Percentiles rank a stretch among this genome's conserved stretches.
Evolutionary conservation across 306 rosid species (phyloP).

Genomic region (Dryas drummondii): DNA sequence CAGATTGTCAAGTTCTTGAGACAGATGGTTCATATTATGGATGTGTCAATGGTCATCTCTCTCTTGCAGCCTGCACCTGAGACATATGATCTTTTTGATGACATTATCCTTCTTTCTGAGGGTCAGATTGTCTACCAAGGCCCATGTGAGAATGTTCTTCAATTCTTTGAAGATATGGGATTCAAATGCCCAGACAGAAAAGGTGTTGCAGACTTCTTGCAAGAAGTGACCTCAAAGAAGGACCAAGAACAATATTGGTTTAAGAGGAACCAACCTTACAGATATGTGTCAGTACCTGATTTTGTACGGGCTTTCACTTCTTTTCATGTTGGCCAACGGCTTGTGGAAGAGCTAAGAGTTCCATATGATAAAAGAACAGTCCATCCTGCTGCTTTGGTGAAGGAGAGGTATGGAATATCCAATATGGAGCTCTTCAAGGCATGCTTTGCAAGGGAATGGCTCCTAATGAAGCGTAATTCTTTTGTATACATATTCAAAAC

Average conservation of each 20-base stretch:
- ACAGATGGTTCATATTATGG: slow-evolving; percentile 39
- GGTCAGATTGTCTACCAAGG: slow-evolving; percentile 44
- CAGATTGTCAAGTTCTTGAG: slow-evolving; percentile 40
- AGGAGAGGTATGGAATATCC: slow-evolving; percentile 46
- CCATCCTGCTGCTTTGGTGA: slow-evolving; percentile 68
- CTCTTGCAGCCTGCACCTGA: slow-evolving; percentile 44
- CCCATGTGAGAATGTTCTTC: slow-evolving; percentile 34
- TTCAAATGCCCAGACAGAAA: slow-evolving; percentile 38
- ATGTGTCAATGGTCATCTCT: slow-evolving; percentile 37
- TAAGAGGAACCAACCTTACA: slow-evolving; percentile 48
- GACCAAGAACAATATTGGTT: slow-evolving; percentile 85
- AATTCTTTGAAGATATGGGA: slow-evolving; percentile 30
- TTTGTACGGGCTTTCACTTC: slow-evolving; percentile 47
- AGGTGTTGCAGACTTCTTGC: slow-evolving; percentile 42
- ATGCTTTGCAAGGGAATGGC: slow-evolving; percentile 62
- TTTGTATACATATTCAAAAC: slow-evolving; percentile 69
- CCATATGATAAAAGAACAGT: slow-evolving; percentile 51
- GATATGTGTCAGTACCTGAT: slow-evolving; percentile 50
- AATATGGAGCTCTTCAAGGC: slow-evolving; percentile 56
- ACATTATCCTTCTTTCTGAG: slow-evolving; percentile 38
- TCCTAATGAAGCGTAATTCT: slow-evolving; percentile 68
- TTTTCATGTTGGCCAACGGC: slow-evolving; percentile 53
- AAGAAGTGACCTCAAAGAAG: slow-evolving; percentile 66
- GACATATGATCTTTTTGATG: slow-evolving; percentile 39
- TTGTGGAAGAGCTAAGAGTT: slow-evolving; percentile 39